Evolutionary conservation across 1,139 yeast genomes (phyloP), one percentile per base, ranked within the genome.

Genomic region (Kodamaea fungicola): DNA sequence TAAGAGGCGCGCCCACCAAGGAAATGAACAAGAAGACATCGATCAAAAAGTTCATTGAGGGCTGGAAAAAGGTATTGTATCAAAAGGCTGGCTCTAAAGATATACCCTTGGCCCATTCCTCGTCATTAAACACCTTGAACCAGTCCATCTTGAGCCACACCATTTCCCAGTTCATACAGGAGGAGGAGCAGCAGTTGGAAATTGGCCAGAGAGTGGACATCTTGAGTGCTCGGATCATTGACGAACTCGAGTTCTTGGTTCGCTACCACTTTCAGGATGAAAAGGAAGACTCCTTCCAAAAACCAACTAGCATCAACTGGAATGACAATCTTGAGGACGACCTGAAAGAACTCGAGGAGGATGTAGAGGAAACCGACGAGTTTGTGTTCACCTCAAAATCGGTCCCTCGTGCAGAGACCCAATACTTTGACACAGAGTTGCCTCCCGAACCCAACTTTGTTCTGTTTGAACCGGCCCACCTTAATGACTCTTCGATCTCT

Each of bases 151-250:
- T 47, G 6, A 42, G 39, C 27, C 31, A 37, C 10, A 40, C 44
- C 8, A 25, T 34, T 2, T n/a, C 37, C 6, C 34, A 31, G 13
- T 32, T 35, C 9, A 22, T 34, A 19, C 37, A 39, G 24, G 49
- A 43, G 16, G 42, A 44, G 9, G 47, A 43, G 19, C n/a, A n/a
- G n/a, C n/a, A n/a, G 5, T 53, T 53, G 13, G 33, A 45, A 10
- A 57, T 67, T 12, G 70, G 71, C 5, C 68, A 68, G 3, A 72
- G 82, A 45, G 73, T 83, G 38, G 97, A 88, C 59, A 67, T 85
- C 9, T 63, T 88, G 40, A 82, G 94, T 55, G 92, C 94, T 2
- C 67, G 94, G 47, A 83, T 87, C 2, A 74, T 86, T 30, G 87
- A 83, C 48, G 95, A 88, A 55, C 75, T 86, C 44, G 76, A 76